Base-by-base conservation (phyloP, 2,329 filamentous ascomycete species). In the Cordyceps cateniannulata region DNA sequence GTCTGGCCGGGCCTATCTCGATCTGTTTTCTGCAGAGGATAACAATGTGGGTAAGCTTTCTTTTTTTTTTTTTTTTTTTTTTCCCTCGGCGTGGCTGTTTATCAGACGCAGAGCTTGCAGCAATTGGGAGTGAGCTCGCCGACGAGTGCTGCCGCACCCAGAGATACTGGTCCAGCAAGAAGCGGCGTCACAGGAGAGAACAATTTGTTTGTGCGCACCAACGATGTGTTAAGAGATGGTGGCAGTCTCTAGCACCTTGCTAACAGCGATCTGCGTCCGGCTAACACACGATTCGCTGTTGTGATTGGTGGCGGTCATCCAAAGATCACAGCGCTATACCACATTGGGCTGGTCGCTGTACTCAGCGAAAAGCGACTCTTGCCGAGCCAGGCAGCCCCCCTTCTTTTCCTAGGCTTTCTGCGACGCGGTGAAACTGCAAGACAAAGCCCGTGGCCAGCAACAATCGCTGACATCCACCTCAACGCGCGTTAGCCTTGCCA, bases 401-500 rank as follows among this genome's bases (percentile, higher is more conserved):
- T 50, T 32, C 25, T 25, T 14, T 52, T 52, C 50, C 20, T 14
- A 56, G 53, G 53, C 42, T 20, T 18, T 48, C 27, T 29, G 42
- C 29, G n/a, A 27, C n/a, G 27, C 24, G 54, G 54, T 57, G 54
- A 57, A 57, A 57, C 24, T 57, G 54, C 54, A 25, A 56, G 54
- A 57, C 54, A 57, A 29, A 44, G 54, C 54, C n/a, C 42, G 29
- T 20, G 29, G 54, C 42, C 54, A 57, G 53, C 53, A 57, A 54
- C 51, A 56, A 55, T 61, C 59, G 51, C 59, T 32, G 51, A 54
- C 59, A 49, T 55, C 59, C 59, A 61, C 59, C 59, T 49, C 51
- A 40, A 55, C 59, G 59, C 59, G 59, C 59, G 59, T 54, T 61
- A 61, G 59, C 59, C 51, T 56, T 54, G 59, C 59, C 24, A 53